Evolutionary conservation across 1,139 yeast species (phyloP), one percentile per base, ranked within the genome.

Genomic region (Hemisphaericaspora subhashii): DNA sequence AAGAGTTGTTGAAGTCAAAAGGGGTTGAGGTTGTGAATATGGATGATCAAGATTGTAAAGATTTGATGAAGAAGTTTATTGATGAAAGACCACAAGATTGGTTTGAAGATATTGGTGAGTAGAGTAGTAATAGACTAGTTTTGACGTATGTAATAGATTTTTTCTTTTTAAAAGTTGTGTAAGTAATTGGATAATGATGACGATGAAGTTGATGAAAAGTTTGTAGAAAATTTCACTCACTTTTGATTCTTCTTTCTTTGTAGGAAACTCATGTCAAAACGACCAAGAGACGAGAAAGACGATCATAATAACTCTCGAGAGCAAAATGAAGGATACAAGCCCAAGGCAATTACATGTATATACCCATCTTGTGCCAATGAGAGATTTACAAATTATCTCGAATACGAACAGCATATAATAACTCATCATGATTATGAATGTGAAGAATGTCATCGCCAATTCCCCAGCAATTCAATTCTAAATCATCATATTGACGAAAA

Each of bases 91-190:
- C 96, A 6, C 70, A 74, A 36, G 86, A 81, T 45, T 89, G 97
- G 97, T 73, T 73, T 58, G 97, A 89, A 62, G 97, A 89, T 58
- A 89, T 89, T 54, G 97, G 96, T 8, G 81, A 74, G 50, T 72
- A 58, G 29, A 18, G 15, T 7, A 11, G 12, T 11, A 18, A n/a
- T 32, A 20, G 24, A 12, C 12, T 17, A 12, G 21, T 10, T 24
- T 12, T 24, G 14, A 5, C 4, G 15, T 24, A 6, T 15, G 16
- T 15, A 20, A 9, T 27, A 22, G 12, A 18, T 15, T 5, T 13
- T 23, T 13, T 33, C 15, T 24, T 16, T 25, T 25, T 24, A n/a
- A n/a, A n/a, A n/a, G n/a, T n/a, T n/a, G n/a, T n/a, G n/a, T n/a
- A n/a, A n/a, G 27, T 14, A 27, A 12, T 18, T 18, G n/a, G 14